These are phyloP conservation scores for Butyriboletus loyo DNA, from an alignment of 768 basidiomycete species.

Conservation along the genomic window DNA sequence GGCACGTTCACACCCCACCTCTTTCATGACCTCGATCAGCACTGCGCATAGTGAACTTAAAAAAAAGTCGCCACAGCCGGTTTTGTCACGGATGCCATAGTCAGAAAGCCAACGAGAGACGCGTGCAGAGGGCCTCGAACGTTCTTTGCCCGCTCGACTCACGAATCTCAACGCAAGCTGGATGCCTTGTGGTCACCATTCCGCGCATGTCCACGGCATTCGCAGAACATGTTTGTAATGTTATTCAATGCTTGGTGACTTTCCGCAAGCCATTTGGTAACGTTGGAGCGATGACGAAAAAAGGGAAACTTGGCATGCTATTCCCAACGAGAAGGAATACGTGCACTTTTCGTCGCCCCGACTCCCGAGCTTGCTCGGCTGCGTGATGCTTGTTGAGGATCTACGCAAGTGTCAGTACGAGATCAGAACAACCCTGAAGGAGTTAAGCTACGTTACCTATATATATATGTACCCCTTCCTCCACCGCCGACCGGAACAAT, in stretches of 20 bases:
- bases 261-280: too few relatives aligned
- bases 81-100: not conserved
- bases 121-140: constrained; percentile 4
- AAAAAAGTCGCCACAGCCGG: constrained; percentile 9
- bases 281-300: not conserved
- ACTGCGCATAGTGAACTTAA: constrained; percentile 23
- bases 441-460: constrained; percentile 28
- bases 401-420: constrained; percentile 15
- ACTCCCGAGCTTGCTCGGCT: not conserved
- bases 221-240: not conserved
- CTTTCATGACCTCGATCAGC: constrained; percentile 22
- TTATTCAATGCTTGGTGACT: not conserved
- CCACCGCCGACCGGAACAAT: not conserved
- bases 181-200: constrained; percentile 12
- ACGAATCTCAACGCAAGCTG: not conserved
- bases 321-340: not conserved
- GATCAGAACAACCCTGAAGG: constrained; percentile 32
- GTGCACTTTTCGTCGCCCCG: not conserved
- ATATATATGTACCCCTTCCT: constrained; percentile 10
- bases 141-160: not conserved
- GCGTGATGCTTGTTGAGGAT: constrained; percentile 12
- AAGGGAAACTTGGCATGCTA: not conserved
- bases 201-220: constrained; percentile 3
- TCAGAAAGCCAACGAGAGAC: not conserved
- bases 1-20: constrained; percentile 33